These are phyloP conservation scores for Lophiostoma macrostomum DNA, from an alignment of 495 filamentous ascomycete species.

Conservation along the genomic window DNA sequence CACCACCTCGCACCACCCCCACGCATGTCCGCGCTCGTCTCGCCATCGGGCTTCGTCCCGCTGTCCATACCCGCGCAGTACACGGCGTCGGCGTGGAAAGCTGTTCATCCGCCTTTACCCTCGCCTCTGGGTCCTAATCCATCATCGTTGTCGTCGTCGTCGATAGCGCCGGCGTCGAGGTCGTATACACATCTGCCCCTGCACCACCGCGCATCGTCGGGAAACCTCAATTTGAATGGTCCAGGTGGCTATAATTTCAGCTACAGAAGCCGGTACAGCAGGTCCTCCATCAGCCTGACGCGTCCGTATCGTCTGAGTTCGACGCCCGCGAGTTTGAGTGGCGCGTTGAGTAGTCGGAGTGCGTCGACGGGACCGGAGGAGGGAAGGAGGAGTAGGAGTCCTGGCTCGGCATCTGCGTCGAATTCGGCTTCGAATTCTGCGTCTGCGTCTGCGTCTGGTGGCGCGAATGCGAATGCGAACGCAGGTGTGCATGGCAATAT, in stretches of 20 bases:
- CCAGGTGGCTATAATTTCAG: constrained; percentile 7
- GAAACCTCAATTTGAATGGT: too few species aligned
- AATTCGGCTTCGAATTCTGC: too few species aligned
- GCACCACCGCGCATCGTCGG: too few species aligned
- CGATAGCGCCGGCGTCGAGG: constrained; percentile 12
- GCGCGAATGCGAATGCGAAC: constrained; percentile 2
- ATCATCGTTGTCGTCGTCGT: too few species aligned
- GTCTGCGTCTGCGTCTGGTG: not conserved
- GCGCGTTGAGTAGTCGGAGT: constrained; percentile 18
- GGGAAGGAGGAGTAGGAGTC: constrained; percentile 3
- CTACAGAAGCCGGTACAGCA: constrained; percentile 21
- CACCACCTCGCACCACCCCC: constrained; percentile 13
- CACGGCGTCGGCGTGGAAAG: constrained; percentile 29
- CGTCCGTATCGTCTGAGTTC: constrained; percentile 28
- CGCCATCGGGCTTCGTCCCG: constrained; percentile 24
- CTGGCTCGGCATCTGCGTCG: too few species aligned
- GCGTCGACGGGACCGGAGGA: constrained; percentile 18
- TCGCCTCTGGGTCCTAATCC: constrained; percentile 7
- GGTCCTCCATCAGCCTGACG: constrained; percentile 26
- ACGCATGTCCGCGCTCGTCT: constrained; percentile 11
- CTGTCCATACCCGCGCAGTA: constrained; percentile 14
- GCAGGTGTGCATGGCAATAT: too few species aligned
- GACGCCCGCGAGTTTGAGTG: constrained; percentile 12
- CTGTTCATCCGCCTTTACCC: constrained; percentile 22
- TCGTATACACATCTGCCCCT: constrained; percentile 20